phyloP scores from a whole-genome alignment of 495 filamentous ascomycete genomes.

The Penicillium malachiteum region DNA sequence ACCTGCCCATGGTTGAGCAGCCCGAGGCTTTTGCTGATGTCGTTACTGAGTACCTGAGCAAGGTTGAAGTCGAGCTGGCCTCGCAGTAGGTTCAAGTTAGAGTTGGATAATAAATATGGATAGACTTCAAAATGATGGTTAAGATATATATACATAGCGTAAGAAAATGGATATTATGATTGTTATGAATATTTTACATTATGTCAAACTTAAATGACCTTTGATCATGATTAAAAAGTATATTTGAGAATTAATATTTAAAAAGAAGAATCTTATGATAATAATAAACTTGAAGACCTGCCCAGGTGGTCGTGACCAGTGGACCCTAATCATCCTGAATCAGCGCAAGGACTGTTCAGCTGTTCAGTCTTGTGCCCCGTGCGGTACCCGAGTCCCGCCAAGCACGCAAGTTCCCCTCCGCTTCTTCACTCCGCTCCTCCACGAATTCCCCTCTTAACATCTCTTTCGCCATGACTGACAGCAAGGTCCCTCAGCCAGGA shows the following conservation, averaged over 20 bases:
- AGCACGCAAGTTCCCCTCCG: conserved; percentile 12
- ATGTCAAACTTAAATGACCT: neutral
- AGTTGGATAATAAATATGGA: too few relatives aligned
- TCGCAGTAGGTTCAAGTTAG: too few relatives aligned
- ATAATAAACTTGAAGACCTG: too few relatives aligned
- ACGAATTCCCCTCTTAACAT: conserved; percentile 7
- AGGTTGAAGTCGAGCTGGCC: conserved; percentile 23
- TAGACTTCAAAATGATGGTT: neutral
- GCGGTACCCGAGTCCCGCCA: conserved; percentile 17
- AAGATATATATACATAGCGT: conserved; percentile 1
- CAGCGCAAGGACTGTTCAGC: neutral
- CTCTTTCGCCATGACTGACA: conserved; percentile 41
- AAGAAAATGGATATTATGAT: conserved; percentile 7
- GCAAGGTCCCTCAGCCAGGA: conserved; percentile 80
- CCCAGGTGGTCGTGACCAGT: too few relatives aligned
- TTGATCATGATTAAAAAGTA: neutral
- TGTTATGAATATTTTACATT: neutral
- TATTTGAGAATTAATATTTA: too few relatives aligned
- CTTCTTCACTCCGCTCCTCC: conserved; percentile 6
- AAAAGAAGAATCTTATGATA: neutral
- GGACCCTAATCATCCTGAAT: neutral
- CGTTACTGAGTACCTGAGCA: conserved; percentile 52
- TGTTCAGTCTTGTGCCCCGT: conserved; percentile 10
- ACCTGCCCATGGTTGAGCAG: conserved; percentile 82
- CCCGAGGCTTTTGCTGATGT: conserved; percentile 62